Evolutionary conservation across 2,329 filamentous ascomycete species (phyloP).

Genomic region (Elsinoe fawcettii): DNA sequence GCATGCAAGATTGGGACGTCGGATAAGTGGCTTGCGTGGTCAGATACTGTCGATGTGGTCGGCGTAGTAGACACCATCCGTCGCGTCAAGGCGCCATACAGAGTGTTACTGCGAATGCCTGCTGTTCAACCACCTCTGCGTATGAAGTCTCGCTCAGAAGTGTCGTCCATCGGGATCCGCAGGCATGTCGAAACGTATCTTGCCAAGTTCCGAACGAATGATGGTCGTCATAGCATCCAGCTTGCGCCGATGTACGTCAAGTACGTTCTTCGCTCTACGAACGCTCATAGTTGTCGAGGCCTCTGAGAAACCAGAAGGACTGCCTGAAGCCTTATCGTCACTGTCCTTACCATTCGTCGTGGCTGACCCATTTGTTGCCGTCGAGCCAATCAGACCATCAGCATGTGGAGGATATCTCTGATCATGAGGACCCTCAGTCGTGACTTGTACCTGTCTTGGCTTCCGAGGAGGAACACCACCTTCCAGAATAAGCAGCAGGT

Average conservation of each 20-base stretch:
- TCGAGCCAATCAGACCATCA: conserved; percentile 5
- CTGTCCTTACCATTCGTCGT: not conserved
- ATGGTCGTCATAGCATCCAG: conserved; percentile 39
- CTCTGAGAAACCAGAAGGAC: conserved; percentile 16
- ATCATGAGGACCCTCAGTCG: conserved; percentile 36
- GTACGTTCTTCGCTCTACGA: conserved; percentile 33
- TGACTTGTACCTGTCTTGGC: conserved; percentile 35
- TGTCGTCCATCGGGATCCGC: conserved; percentile 3
- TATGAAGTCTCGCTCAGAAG: not conserved
- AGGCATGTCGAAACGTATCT: conserved; percentile 38
- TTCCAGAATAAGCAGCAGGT: conserved; percentile 41
- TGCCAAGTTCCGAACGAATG: conserved; percentile 37
- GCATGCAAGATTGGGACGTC: too few relatives aligned
- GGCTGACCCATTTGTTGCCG: not conserved
- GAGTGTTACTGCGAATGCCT: too few relatives aligned
- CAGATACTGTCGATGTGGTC: not conserved
- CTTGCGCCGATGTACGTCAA: conserved; percentile 44
- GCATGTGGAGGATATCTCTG: conserved; percentile 30
- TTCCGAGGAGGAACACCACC: conserved; percentile 39
- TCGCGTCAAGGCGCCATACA: too few relatives aligned
- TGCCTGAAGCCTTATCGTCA: conserved; percentile 3
- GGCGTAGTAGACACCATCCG: too few relatives aligned
- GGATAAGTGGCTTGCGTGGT: too few relatives aligned
- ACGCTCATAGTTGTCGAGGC: conserved; percentile 30
- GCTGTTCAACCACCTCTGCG: too few relatives aligned